Evolutionary conservation across 2,329 filamentous ascomycete species (phyloP).

Genomic region (Penicillium freii): DNA sequence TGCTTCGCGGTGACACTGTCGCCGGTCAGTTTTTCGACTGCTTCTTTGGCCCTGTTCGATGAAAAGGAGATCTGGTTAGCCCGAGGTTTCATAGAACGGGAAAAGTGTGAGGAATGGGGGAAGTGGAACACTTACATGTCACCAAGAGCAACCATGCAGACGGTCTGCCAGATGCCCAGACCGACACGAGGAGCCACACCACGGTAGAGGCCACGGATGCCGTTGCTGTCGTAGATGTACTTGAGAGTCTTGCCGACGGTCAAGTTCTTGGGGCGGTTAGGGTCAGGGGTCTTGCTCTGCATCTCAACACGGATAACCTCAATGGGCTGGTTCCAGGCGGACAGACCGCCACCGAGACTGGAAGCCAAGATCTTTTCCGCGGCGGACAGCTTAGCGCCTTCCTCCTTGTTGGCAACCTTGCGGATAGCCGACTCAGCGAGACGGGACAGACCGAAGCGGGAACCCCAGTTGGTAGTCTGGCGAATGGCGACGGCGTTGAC

Average conservation of each 20-base stretch:
- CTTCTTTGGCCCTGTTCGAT: constrained; percentile 59
- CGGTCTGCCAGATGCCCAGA: constrained; percentile 96
- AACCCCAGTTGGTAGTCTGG: constrained; percentile 99
- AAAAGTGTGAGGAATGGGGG: background rate
- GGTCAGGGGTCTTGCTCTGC: constrained; percentile 98
- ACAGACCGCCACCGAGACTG: constrained; percentile 85
- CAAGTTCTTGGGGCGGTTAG: constrained; percentile 98
- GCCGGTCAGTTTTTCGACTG: constrained; percentile 64
- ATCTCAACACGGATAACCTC: constrained; percentile 99
- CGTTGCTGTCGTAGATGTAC: constrained; percentile 91
- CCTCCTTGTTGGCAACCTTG: constrained; percentile 70
- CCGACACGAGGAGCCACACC: constrained; percentile 92
- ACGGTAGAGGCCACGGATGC: constrained; percentile 88
- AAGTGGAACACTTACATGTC: constrained; percentile 71
- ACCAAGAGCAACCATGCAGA: constrained; percentile 99
- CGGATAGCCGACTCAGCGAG: constrained; percentile 89
- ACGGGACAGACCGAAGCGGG: constrained; percentile 88
- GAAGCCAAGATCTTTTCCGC: constrained; percentile 87
- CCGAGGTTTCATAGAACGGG: constrained; percentile 25
- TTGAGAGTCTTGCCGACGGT: constrained; percentile 77
- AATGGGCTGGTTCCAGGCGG: constrained; percentile 99
- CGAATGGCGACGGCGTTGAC: constrained; percentile 98
- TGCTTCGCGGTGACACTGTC: constrained; percentile 65
- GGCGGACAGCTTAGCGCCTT: constrained; percentile 72
- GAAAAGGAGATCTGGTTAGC: constrained; percentile 30